Base-by-base conservation (phyloP, 2,329 filamentous ascomycete species). In the Exophiala sp. region DNA sequence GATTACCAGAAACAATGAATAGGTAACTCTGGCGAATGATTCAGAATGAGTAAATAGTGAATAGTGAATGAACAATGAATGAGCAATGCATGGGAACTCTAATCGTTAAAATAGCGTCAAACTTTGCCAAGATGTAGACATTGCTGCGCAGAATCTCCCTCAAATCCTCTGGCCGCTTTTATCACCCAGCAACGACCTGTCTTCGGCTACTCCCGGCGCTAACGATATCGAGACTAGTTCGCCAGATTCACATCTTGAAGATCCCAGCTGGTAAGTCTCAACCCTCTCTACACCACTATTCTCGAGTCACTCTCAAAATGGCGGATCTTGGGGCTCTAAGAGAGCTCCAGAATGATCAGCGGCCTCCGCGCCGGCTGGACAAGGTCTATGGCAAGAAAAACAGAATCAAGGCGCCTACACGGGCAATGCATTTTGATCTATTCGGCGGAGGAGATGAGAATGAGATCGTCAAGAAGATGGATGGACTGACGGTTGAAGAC, bases 371-470 rank as follows among this genome's bases (percentile, higher is more conserved):
- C 29, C 55, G 57, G 38, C 33, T 48, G 33, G 52, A 60, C n/a
- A 62, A 62, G 53, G 58, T 55, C 9, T 63, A 63, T 53, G 55
- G 62, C 45, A 62, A 59, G 38, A 57, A 62, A 42, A 60, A 59
- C 46, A 47, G 50, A 16, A 39, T 42, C 32, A 46, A 42, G 42
- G 50, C 55, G 11, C 44, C 56, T 9, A 29, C 40, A 18, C 45
- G 54, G 3, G 57, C 54, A 6, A 53, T 57, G 50, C 54, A 57
- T 52, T 60, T 55, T 42, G 54, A 60, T 44, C 54, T 62, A 18
- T 62, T 62, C 42, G 59, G 57, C 14, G 49, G 57, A 12, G 52
- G 48, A 16, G 49, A 60, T 29, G 59, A 59, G 44, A 59, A 59
- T 10, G 35, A 51, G 11, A 45, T 57, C n/a, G 54, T 52, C 45